phyloP scores from a whole-genome alignment of 495 filamentous ascomycete genomes.

The Rusavskia elegans region DNA sequence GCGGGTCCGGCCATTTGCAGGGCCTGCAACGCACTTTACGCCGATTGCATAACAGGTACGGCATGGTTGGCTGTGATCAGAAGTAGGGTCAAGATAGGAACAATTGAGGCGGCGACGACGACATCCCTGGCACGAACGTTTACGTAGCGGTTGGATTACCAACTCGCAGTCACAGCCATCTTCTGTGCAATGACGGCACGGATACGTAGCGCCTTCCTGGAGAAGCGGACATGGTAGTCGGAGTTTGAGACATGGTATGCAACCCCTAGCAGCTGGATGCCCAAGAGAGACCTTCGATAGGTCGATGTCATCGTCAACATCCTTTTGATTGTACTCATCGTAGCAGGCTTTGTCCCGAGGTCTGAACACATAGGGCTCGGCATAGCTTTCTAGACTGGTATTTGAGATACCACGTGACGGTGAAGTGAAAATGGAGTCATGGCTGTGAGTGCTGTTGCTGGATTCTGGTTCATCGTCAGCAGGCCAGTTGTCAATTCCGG shows the following conservation, averaged over 20 bases:
- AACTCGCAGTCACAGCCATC: slow-evolving; percentile 10
- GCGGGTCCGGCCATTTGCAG: slow-evolving; percentile 8
- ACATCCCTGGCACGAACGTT: slow-evolving; percentile 7
- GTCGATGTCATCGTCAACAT: slow-evolving; percentile 1
- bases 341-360: background rate
- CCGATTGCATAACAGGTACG: slow-evolving; percentile 1
- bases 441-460: background rate
- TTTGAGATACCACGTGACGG: background rate
- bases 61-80: slow-evolving; percentile 7
- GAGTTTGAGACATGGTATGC: slow-evolving; percentile 8
- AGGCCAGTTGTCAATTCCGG: slow-evolving; percentile 9
- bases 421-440: background rate
- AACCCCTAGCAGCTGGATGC: slow-evolving; percentile 10
- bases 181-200: slow-evolving; percentile 6
- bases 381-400: background rate
- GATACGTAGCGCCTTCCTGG: slow-evolving; percentile 10
- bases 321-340: background rate
- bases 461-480: background rate
- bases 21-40: slow-evolving; percentile 10
- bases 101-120: slow-evolving; percentile 4
- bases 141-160: slow-evolving; percentile 4
- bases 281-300: slow-evolving; percentile 9
- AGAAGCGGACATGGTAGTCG: slow-evolving; percentile 8
- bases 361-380: slow-evolving; percentile 2
- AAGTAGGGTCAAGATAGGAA: slow-evolving; percentile 3